Evolutionary conservation across 208 protist species (phyloP), one percentile per base, ranked within the genome.

Genomic region (Leishmania turanica): DNA sequence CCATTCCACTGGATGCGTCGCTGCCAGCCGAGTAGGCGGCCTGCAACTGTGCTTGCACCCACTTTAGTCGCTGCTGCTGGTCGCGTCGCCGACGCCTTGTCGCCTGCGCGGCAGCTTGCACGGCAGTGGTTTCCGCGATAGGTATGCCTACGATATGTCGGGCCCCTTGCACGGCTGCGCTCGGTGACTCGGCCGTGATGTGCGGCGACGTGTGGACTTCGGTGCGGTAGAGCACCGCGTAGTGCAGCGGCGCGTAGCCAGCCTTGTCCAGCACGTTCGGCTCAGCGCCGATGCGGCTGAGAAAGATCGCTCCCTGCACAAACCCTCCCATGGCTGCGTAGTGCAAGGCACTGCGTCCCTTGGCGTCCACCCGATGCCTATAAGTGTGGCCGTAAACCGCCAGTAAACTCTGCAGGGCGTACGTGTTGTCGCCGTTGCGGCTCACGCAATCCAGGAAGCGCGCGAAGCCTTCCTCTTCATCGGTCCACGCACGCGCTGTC

Each of bases 171-270:
- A 66, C 74, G 42, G 82, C 78, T 45, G 31, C 27, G 19, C 78
- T 86, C 37, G 62, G 15, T 66, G 64, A 79, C 65, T 82, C 73
- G 58, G 75, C 65, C 62, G 82, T 66, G 34, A 82, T 82, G 42
- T 27, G 70, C 7, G 78, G 66, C 4, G 73, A 80, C 34, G 76
- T 73, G 27, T 72, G 64, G 66, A 70, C 51, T 69, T 66, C 47
- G 8, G 82, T 86, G 82, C 77, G 68, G 74, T 84, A 60, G 17
- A 82, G 69, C 71, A 88, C 85, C 5, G 85, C 88, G 78, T 87
- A 79, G 80, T 91, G 88, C 66, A 89, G 85, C 40, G 88, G 88
- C 27, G 85, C 81, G 73, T 87, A 79, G 31, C 85, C 88, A 21
- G 81, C 84, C 71, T 76, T 84, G 75, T 87, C 85, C 13, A 80